Evolutionary conservation across 805 yeast species (phyloP).

Genomic region (Saturnispora halmiae): DNA sequence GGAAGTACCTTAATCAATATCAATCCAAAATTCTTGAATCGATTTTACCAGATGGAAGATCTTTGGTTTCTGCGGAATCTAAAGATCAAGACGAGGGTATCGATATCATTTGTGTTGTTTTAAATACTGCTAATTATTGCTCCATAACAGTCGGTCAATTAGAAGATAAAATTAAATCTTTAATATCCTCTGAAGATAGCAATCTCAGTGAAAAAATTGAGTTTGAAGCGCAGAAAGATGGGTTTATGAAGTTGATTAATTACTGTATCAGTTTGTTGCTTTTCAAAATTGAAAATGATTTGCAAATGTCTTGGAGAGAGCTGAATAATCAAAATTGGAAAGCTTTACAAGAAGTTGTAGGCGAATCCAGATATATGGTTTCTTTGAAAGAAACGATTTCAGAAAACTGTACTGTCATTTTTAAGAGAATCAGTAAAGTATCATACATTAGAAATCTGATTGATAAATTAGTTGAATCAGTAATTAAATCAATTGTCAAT

Average conservation of each 20-base stretch:
- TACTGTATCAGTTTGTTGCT: constrained; percentile 48
- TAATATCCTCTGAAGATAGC: constrained; percentile 28
- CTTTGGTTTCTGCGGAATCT: constrained; percentile 26
- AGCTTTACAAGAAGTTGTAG: constrained; percentile 51
- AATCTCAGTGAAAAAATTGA: constrained; percentile 33
- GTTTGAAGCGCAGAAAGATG: constrained; percentile 49
- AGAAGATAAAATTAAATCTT: constrained; percentile 46
- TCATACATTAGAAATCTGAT: constrained; percentile 63
- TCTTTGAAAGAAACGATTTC: constrained; percentile 44
- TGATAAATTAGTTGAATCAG: constrained; percentile 63
- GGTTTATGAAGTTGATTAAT: constrained; percentile 50
- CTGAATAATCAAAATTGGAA: constrained; percentile 73
- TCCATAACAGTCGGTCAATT: constrained; percentile 69
- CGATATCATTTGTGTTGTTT: constrained; percentile 55
- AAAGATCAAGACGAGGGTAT: constrained; percentile 48
- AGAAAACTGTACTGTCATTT: constrained; percentile 37
- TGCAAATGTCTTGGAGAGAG: constrained; percentile 74
- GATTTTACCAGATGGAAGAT: constrained; percentile 34
- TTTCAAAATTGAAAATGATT: constrained; percentile 48
- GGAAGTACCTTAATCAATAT: constrained; percentile 56
- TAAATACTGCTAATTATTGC: constrained; percentile 88
- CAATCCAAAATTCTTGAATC: constrained; percentile 41
- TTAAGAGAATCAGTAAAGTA: constrained; percentile 57
- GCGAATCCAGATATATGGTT: constrained; percentile 59
- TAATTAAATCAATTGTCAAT: constrained; percentile 46